phyloP scores from a whole-genome alignment of 805 yeast species.

The Candida ficus region DNA sequence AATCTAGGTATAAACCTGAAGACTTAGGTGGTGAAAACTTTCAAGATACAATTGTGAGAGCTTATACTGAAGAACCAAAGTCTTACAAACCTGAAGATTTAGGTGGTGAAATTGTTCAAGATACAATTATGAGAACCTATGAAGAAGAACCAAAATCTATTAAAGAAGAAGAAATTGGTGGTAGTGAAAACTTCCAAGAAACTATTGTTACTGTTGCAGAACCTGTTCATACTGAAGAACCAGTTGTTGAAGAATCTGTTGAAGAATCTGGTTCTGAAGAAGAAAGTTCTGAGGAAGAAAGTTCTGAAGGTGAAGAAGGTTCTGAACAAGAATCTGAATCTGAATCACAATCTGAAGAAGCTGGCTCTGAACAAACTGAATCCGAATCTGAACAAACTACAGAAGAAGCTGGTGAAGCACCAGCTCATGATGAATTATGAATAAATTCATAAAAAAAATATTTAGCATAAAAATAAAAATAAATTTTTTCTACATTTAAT shows the following conservation, averaged over 20 bases:
- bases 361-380: not conserved
- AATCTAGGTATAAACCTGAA: too few species aligned
- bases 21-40: too few species aligned
- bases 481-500: too few species aligned
- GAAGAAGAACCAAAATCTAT: not conserved
- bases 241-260: not conserved
- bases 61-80: too few species aligned
- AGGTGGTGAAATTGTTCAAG: too few species aligned
- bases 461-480: not conserved
- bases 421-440: slow-evolving; percentile 14
- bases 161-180: too few species aligned
- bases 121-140: too few species aligned
- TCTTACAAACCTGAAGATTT: too few species aligned
- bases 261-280: not conserved
- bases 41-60: too few species aligned
- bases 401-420: not conserved
- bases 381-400: not conserved
- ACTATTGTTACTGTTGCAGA: too few species aligned
- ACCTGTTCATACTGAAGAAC: too few species aligned
- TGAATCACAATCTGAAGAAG: slow-evolving; percentile 4
- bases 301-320: not conserved
- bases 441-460: not conserved
- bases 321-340: not conserved
- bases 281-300: not conserved
- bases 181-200: too few species aligned